phyloP scores from a whole-genome alignment of 306 rosid species.

The Castanospermum australe region DNA sequence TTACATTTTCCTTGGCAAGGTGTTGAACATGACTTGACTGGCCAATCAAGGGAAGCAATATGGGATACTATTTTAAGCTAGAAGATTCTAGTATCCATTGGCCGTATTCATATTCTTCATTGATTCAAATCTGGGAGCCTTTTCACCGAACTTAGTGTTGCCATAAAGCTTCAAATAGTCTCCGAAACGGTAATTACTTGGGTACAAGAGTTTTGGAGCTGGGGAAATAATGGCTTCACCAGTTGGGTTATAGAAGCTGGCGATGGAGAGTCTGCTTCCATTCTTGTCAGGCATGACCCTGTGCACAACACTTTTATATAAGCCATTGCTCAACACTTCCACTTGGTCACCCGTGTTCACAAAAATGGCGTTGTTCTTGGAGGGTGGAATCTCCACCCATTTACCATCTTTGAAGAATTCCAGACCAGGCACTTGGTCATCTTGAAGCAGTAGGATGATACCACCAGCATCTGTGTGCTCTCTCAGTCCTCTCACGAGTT shows the following conservation, averaged over 20 bases:
- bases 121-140: slow-evolving; percentile 64
- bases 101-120: slow-evolving; percentile 59
- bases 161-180: slow-evolving; percentile 78
- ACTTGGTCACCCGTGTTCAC: slow-evolving; percentile 89
- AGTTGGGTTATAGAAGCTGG: slow-evolving; percentile 77
- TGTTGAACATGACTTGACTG: background rate
- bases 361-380: slow-evolving; percentile 75
- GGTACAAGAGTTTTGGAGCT: slow-evolving; percentile 62
- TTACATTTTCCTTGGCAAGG: background rate
- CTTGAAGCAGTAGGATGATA: slow-evolving; percentile 85
- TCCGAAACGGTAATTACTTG: slow-evolving; percentile 49
- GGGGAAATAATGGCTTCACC: slow-evolving; percentile 72
- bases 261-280: slow-evolving; percentile 78
- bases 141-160: slow-evolving; percentile 68
- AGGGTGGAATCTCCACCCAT: slow-evolving; percentile 91
- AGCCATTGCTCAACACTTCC: slow-evolving; percentile 68
- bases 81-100: slow-evolving; percentile 29
- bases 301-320: slow-evolving; percentile 62
- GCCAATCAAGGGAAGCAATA: slow-evolving; percentile 5
- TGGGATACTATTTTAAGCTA: background rate
- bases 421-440: slow-evolving; percentile 76
- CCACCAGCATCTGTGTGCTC: slow-evolving; percentile 98
- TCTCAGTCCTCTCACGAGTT: slow-evolving; percentile 72
- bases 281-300: slow-evolving; percentile 73
- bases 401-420: slow-evolving; percentile 67